Evolutionary conservation across 495 filamentous ascomycete genomes (phyloP).

Genomic region (Penicillium lagena): DNA sequence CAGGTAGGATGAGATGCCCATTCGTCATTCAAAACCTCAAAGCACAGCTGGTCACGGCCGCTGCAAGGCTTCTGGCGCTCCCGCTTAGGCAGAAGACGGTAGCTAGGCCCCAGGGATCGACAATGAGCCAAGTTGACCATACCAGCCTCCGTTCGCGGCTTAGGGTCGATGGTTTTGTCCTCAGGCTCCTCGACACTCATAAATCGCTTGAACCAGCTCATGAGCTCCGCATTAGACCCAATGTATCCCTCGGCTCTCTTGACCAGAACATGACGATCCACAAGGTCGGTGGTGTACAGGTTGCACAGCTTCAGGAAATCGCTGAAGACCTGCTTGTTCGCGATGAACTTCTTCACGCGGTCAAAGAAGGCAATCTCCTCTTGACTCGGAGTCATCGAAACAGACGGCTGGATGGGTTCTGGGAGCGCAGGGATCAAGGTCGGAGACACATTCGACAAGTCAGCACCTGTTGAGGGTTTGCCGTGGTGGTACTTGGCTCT

Average conservation of each 20-base stretch:
- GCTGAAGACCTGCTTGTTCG: constrained; percentile 82
- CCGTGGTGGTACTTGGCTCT: constrained; percentile 57
- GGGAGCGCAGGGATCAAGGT: constrained; percentile 82
- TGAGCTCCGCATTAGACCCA: constrained; percentile 77
- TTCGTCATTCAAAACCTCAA: constrained; percentile 87
- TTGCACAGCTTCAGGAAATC: constrained; percentile 97
- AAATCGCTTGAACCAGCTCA: constrained; percentile 78
- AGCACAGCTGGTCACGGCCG: constrained; percentile 90
- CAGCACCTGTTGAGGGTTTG: constrained; percentile 51
- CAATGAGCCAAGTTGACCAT: constrained; percentile 88
- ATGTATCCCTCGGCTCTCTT: constrained; percentile 81
- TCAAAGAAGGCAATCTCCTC: constrained; percentile 95
- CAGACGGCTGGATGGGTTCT: constrained; percentile 71
- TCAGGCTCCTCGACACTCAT: constrained; percentile 60
- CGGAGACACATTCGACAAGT: constrained; percentile 71
- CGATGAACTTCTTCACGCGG: constrained; percentile 90
- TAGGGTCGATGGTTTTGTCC: constrained; percentile 74
- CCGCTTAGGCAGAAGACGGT: constrained; percentile 81
- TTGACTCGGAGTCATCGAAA: constrained; percentile 47
- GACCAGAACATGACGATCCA: constrained; percentile 72
- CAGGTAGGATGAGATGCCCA: constrained; percentile 99
- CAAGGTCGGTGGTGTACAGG: constrained; percentile 82
- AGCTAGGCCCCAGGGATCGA: constrained; percentile 87
- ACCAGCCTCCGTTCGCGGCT: constrained; percentile 62
- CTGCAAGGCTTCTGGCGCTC: constrained; percentile 84